Base-by-base conservation (phyloP, 1,284 basidiomycete species). In the Mrakiaceae sp. region DNA sequence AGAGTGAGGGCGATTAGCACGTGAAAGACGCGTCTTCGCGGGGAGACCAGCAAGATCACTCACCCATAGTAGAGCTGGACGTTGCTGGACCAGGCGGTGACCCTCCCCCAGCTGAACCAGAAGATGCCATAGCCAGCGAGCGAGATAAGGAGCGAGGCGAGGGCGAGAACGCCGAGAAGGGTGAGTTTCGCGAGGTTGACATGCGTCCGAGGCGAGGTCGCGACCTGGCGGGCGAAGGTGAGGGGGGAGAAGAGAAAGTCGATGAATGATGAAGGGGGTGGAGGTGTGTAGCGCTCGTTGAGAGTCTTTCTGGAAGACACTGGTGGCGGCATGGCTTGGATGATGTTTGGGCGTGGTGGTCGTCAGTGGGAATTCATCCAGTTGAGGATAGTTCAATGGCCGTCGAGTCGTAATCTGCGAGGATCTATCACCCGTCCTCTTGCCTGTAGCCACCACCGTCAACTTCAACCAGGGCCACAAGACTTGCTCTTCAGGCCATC, bases 71-170 rank as follows among this genome's bases (percentile, higher is more conserved):
- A 51, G 8, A 62, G 60, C 10, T 53, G 44, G 49, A 55, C 47
- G 27, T 43, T 39, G 5, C 43, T 39, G 39, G 43, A 39, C 43
- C 60, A 52, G 7, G 49, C 51, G 8, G 16, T 27, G 1, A 62
- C 60, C 53, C 54, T 62, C 27, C 60, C 60, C 60, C 60, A 62
- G 53, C 51, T 62, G 60, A 62, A 62, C 60, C 60, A 62, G 43
- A 62, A 51, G 3, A 62, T 14, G n/a, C 51, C 60, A 44, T 62
- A 62, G 1, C 60, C 60, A n/a, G 44, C 57, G 0, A 16, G n/a
- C 11, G 40, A 44, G 57, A 58, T 49, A 39, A 58, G 2, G 44
- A 58, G 14, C 8, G 57, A 58, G 5, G 44, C 43, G n/a, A 48
- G 8, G 8, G n/a, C 57, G 16, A 58, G 57, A 27, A 58, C 46